phyloP scores from a whole-genome alignment of 2,329 filamentous ascomycete species.

The Samsoniella hepiali region DNA sequence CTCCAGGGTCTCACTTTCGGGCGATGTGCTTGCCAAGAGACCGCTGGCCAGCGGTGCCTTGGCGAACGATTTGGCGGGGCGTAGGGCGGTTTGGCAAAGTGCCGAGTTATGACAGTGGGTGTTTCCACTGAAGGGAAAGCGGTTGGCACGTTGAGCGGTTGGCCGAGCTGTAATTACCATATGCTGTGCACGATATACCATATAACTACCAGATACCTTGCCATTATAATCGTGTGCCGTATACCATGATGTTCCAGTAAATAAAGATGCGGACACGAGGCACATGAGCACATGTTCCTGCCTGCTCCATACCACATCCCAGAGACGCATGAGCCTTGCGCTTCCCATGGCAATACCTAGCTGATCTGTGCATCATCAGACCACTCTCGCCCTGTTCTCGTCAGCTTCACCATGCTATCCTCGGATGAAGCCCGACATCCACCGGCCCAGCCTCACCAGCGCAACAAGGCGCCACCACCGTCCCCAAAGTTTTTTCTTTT shows the following conservation, averaged over 20 bases:
- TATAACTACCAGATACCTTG: too few species aligned
- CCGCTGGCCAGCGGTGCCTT: background rate
- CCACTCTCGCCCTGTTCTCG: slow-evolving; percentile 1
- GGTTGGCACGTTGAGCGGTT: too few species aligned
- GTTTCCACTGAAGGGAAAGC: too few species aligned
- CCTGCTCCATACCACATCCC: background rate
- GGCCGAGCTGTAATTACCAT: too few species aligned
- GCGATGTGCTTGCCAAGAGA: background rate
- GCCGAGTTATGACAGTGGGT: too few species aligned
- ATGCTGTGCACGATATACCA: too few species aligned
- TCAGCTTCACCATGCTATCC: background rate
- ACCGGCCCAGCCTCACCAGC: background rate
- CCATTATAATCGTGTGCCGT: too few species aligned
- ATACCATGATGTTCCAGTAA: background rate
- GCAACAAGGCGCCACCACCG: background rate
- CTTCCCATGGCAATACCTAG: too few species aligned
- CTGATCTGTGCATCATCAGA: background rate
- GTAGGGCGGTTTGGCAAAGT: too few species aligned
- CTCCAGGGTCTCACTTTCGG: background rate
- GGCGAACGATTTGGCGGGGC: slow-evolving; percentile 5
- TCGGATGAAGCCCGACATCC: too few species aligned
- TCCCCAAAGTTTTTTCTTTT: background rate
- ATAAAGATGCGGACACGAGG: background rate
- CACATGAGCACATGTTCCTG: background rate
- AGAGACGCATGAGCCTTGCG: background rate